Base-by-base conservation (phyloP, 805 yeast species). In the Kuraishia piskuri region DNA sequence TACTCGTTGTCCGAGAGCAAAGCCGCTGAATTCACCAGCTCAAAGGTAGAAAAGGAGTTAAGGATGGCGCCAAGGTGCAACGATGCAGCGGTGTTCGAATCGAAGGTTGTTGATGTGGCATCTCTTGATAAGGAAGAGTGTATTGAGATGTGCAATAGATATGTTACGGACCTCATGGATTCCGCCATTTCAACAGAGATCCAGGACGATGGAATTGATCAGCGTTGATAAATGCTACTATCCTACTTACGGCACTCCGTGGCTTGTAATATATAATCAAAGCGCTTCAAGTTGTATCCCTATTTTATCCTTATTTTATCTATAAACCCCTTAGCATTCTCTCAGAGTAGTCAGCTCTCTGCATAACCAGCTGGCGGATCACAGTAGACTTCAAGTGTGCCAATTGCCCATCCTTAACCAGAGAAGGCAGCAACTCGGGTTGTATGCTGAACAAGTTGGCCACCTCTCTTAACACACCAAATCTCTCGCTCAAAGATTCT, bases 361-460 rank as follows among this genome's bases (percentile, higher is more conserved):
- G 84, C 9, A 83, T 68, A 49, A 88, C 80, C 58, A 84, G 87
- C 58, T 80, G 85, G 55, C 85, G 77, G 36, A 88, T 71, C 6
- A 85, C 70, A 50, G 74, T 75, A 9, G 83, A 83, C 62, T 82
- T 84, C 64, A 89, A 74, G 54, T 75, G 76, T 1, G 84, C 82
- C 57, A 90, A 72, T 59, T 84, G 89, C 1, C 96, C 94, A 62
- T 90, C 96, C 46, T 84, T 82, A 2, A 90, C 82, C 62, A 90
- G 74, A 1, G 96, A 87, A 57, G 83, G 83, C 53, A 90, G 71
- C 59, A 88, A 76, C 54, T 87, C 87, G 77, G 92, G 86, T 63
- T 88, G 94, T 19, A 89, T 96, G 0, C 96, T 85, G 66, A 84
- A 91, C 55, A 91, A 71, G 61, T 88, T 89, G 31, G 92, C 90